A percentile compares a stretch with the other conserved stretches of the same genome.
These are phyloP conservation scores for Dentiscutata heterogama DNA, from an alignment of 371 early-diverging fungal species.

Conservation along the genomic window DNA sequence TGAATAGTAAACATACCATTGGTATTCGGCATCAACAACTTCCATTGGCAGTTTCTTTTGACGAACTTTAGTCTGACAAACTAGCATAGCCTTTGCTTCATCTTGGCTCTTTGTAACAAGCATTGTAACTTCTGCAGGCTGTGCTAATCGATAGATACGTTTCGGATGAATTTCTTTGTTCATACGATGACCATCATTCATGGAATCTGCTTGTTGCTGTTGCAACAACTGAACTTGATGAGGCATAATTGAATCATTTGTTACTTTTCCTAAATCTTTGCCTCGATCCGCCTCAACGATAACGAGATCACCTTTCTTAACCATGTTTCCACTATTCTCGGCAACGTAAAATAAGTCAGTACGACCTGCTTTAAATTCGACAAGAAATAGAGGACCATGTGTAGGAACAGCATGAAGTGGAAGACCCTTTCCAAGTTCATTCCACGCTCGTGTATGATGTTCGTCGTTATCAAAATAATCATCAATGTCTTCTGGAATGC, in stretches of 20 bases:
- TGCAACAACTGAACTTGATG: slow-evolving; percentile 68
- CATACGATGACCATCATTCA: slow-evolving; percentile 48
- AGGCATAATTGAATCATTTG: slow-evolving; percentile 66
- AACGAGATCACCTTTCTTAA: slow-evolving; percentile 81
- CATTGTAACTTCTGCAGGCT: slow-evolving; percentile 77
- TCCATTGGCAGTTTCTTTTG: slow-evolving; percentile 93
- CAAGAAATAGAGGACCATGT: slow-evolving; percentile 73
- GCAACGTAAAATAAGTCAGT: slow-evolving; percentile 79
- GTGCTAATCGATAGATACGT: slow-evolving; percentile 88
- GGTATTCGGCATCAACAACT: slow-evolving; percentile 97
- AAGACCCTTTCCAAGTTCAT: slow-evolving; percentile 62
- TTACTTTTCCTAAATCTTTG: slow-evolving; percentile 91
- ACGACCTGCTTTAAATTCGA: slow-evolving; percentile 92
- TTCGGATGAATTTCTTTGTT: slow-evolving; percentile 85
- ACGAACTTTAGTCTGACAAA: slow-evolving; percentile 89
- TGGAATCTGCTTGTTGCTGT: slow-evolving; percentile 52
- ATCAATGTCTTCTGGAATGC: slow-evolving; percentile 48
- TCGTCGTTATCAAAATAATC: slow-evolving; percentile 52
- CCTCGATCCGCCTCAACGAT: slow-evolving; percentile 98
- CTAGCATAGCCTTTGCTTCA: slow-evolving; percentile 86
- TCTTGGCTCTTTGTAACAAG: slow-evolving; percentile 82
- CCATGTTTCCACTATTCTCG: slow-evolving; percentile 59
- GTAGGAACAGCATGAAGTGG: slow-evolving; percentile 61
- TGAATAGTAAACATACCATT: slow-evolving; percentile 72
- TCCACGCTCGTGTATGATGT: slow-evolving; percentile 42